A percentile compares a stretch with the other conserved stretches of the same genome.
These are phyloP conservation scores for Leccinum pallidistipes DNA, from an alignment of 1,284 basidiomycete genomes.

Conservation along the genomic window DNA sequence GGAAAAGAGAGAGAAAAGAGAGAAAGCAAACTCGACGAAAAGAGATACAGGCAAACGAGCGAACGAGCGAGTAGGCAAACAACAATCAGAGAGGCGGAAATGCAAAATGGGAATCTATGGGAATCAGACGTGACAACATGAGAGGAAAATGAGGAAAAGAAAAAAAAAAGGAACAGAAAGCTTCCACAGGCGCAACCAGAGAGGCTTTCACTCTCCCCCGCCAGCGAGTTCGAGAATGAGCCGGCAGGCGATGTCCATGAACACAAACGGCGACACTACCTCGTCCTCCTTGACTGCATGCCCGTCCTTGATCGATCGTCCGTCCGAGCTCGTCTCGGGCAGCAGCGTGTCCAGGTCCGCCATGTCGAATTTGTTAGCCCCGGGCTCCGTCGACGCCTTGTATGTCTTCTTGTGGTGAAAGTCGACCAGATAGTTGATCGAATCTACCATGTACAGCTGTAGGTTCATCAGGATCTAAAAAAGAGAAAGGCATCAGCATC, in stretches of 20 bases:
- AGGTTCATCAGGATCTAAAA: slow-evolving; percentile 93
- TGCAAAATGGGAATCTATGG: slow-evolving; percentile 20
- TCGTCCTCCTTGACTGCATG: slow-evolving; percentile 50
- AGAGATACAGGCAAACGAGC: slow-evolving; percentile 9
- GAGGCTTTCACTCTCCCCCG: slow-evolving; percentile 42
- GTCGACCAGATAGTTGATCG: slow-evolving; percentile 95
- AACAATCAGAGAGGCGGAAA: slow-evolving; percentile 1
- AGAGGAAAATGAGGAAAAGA: background rate
- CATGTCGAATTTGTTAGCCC: slow-evolving; percentile 69
- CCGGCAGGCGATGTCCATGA: slow-evolving; percentile 92
- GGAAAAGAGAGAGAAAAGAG: background rate
- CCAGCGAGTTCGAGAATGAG: slow-evolving; percentile 81
- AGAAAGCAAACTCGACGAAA: slow-evolving; percentile 4
- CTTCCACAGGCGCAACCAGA: background rate
- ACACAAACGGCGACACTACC: slow-evolving; percentile 91
- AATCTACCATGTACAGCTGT: slow-evolving; percentile 94
- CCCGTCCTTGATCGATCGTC: slow-evolving; percentile 34
- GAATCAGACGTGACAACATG: slow-evolving; percentile 19
- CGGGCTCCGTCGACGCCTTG: slow-evolving; percentile 58
- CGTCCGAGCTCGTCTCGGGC: slow-evolving; percentile 51
- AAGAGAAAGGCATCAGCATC: slow-evolving; percentile 1
- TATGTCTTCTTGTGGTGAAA: slow-evolving; percentile 97
- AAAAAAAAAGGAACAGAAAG: background rate
- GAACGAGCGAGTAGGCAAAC: slow-evolving; percentile 8
- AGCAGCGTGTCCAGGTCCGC: slow-evolving; percentile 48